A percentile compares a stretch with the other conserved stretches of the same genome.
These are phyloP conservation scores for Aeschynomene evenia DNA, from an alignment of 306 rosid genomes.

Conservation along the genomic window DNA sequence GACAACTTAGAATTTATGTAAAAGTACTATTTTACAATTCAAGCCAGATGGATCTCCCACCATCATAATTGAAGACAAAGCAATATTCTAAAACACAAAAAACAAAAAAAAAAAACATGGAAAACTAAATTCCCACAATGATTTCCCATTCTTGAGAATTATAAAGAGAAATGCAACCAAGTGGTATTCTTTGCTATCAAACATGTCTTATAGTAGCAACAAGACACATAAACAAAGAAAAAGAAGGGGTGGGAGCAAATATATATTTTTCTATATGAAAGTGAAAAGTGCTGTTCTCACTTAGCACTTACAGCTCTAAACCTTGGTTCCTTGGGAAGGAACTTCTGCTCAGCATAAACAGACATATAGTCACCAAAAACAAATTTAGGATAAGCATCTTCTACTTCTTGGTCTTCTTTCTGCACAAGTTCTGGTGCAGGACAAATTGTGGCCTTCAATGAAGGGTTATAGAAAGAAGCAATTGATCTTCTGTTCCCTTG, in stretches of 20 bases:
- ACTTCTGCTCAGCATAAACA: slow-evolving; percentile 84
- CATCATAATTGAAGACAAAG: slow-evolving; percentile 25
- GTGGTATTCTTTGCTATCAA: slow-evolving; percentile 39
- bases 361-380: slow-evolving; percentile 92
- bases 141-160: slow-evolving; percentile 36
- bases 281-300: slow-evolving; percentile 26
- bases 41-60: slow-evolving; percentile 39
- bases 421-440: slow-evolving; percentile 72
- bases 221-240: slow-evolving; percentile 4
- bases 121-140: slow-evolving; percentile 41
- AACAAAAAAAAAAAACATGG: too few relatives aligned
- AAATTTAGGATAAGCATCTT: slow-evolving; percentile 72
- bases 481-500: slow-evolving; percentile 79
- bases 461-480: slow-evolving; percentile 91
- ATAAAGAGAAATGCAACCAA: slow-evolving; percentile 42
- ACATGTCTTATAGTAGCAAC: slow-evolving; percentile 25
- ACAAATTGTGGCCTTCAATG: slow-evolving; percentile 75
- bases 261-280: slow-evolving; percentile 23
- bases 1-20: slow-evolving; percentile 28
- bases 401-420: slow-evolving; percentile 46
- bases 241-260: not conserved
- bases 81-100: slow-evolving; percentile 18
- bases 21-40: slow-evolving; percentile 33
- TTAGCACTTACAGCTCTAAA: slow-evolving; percentile 68
- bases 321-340: slow-evolving; percentile 93